These are phyloP conservation scores for Ogataea wickerhamii DNA, from an alignment of 805 yeast species.

Conservation along the genomic window DNA sequence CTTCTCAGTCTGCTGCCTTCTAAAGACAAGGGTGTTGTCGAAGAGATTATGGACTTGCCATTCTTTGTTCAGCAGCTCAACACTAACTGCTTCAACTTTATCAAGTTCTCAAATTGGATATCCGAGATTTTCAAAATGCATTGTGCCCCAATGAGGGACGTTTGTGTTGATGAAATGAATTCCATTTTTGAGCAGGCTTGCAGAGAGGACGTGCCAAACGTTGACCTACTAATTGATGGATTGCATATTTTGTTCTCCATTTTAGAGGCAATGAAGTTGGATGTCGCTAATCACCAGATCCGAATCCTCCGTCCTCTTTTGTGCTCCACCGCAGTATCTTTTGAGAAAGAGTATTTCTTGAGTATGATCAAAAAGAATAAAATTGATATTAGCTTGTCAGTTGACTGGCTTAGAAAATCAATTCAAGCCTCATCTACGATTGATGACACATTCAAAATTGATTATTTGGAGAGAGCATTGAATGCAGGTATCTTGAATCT, in stretches of 20 bases:
- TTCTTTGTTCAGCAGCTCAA: slow-evolving; percentile 70
- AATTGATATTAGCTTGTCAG: slow-evolving; percentile 55
- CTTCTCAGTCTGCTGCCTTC: slow-evolving; percentile 71
- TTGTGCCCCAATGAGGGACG: slow-evolving; percentile 94
- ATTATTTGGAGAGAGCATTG: slow-evolving; percentile 32
- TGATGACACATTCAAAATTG: slow-evolving; percentile 1
- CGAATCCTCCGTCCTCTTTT: slow-evolving; percentile 79
- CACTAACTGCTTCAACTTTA: slow-evolving; percentile 69
- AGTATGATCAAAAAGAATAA: slow-evolving; percentile 52
- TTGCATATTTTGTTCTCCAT: slow-evolving; percentile 74
- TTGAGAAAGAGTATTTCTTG: slow-evolving; percentile 79
- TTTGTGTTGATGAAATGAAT: slow-evolving; percentile 83
- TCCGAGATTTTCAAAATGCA: slow-evolving; percentile 76
- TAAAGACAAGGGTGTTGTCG: slow-evolving; percentile 64
- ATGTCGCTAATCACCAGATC: slow-evolving; percentile 92
- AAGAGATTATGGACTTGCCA: slow-evolving; percentile 73
- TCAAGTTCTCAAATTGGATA: slow-evolving; percentile 68
- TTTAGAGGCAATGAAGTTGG: slow-evolving; percentile 90
- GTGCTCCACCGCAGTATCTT: slow-evolving; percentile 81
- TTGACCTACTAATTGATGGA: slow-evolving; percentile 63
- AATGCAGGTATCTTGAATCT: slow-evolving; percentile 57
- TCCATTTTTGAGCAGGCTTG: slow-evolving; percentile 48
- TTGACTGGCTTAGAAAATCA: slow-evolving; percentile 59
- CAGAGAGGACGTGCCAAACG: slow-evolving; percentile 12
- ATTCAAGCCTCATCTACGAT: slow-evolving; percentile 1